Evolutionary conservation across 2,329 filamentous ascomycete species (phyloP), one percentile per base, ranked within the genome.

Genomic region (Colletotrichum tropicale): DNA sequence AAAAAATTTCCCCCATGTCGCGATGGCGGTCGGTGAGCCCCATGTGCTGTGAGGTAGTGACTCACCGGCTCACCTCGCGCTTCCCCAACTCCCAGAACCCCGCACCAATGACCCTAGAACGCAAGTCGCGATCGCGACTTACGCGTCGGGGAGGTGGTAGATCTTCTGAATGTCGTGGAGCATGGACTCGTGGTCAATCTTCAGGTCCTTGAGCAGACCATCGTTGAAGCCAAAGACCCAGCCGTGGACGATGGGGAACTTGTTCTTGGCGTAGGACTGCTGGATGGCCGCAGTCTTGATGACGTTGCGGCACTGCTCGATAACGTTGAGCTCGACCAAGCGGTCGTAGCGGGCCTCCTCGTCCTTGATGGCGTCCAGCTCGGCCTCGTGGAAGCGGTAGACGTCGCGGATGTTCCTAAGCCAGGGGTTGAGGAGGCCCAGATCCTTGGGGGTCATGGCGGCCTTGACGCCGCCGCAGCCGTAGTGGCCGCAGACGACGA

Each of bases 241-340:
- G 43, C 92, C 93, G 84, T 94, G 93, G 68, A 95, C 93, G 76
- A 94, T 89, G 68, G 93, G 93, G 81, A 90, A 94, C 78, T 89
- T 84, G 79, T 93, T 91, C 81, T 90, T 83, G 61, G 88, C 88
- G 80, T 91, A 94, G 21, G 87, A 91, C 85, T 95, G 91, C 85
- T 96, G 92, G n/a, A 98, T 93, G 34, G 91, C 92, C 26, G 93
- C 92, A 80, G 95, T 96, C 88, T 95, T 93, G 88, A 94, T 93
- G 78, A 98, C 88, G 79, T 94, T 93, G 82, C 94, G 91, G 82
- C 96, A 92, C 82, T 96, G 94, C 85, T 94, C 91, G 52, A 93
- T 84, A 65, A 98, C 95, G 82, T 98, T 98, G 82, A 97, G 89
- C 88, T 98, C 95, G 66, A 95, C 94, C 72, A 98, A 87, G 77